phyloP scores from a whole-genome alignment of 2,329 filamentous ascomycete species.

The Verticillium zaregamsianum region DNA sequence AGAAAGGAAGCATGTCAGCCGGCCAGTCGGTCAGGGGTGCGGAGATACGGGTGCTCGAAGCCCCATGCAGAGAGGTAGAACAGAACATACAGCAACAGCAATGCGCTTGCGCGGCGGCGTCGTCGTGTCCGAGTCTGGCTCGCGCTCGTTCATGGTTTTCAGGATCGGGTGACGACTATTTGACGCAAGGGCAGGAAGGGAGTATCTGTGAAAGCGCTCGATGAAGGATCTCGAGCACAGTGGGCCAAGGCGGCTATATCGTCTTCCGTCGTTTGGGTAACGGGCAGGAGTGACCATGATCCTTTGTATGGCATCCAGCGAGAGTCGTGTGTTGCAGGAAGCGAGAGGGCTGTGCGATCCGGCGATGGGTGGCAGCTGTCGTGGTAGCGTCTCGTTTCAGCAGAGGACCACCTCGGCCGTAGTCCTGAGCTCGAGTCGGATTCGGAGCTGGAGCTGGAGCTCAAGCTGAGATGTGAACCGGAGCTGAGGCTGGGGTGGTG shows the following conservation, averaged over 20 bases:
- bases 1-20: neutral
- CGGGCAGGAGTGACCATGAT: constrained; percentile 38
- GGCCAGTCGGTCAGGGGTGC: neutral
- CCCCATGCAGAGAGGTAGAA: neutral
- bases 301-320: neutral
- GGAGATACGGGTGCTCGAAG: neutral
- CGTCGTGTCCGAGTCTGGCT: constrained; percentile 34
- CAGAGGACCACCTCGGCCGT: neutral
- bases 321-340: constrained; percentile 8
- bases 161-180: constrained; percentile 23
- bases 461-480: too few relatives aligned
- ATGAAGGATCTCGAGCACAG: constrained; percentile 26
- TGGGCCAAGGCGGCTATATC: constrained; percentile 35
- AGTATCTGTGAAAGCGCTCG: constrained; percentile 28
- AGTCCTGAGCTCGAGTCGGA: neutral
- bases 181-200: constrained; percentile 20
- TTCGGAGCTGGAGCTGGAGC: neutral
- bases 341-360: constrained; percentile 5
- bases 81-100: constrained; percentile 48
- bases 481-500: neutral
- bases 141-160: constrained; percentile 34
- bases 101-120: constrained; percentile 52
- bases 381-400: constrained; percentile 9
- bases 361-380: neutral
- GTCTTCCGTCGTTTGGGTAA: constrained; percentile 32